phyloP scores from a whole-genome alignment of 2,329 filamentous ascomycete species.

The Fusarium drepaniforme region DNA sequence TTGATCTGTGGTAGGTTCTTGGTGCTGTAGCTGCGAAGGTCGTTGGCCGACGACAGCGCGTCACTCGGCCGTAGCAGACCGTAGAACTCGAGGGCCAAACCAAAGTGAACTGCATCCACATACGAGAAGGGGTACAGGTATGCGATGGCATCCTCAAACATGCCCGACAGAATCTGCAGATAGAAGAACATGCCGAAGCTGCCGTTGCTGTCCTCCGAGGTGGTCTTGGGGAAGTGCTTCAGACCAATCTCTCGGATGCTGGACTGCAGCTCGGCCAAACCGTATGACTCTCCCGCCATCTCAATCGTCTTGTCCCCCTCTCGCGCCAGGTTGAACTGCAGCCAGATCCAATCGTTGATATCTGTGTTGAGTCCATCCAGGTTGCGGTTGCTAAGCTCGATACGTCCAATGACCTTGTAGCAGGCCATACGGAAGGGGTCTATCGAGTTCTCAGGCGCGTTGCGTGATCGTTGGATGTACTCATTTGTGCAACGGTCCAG shows the following conservation, averaged over 20 bases:
- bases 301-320: slow-evolving; percentile 74
- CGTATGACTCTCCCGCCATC: slow-evolving; percentile 75
- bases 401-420: slow-evolving; percentile 95
- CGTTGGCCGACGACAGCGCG: slow-evolving; percentile 79
- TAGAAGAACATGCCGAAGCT: slow-evolving; percentile 94
- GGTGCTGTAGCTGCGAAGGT: slow-evolving; percentile 75
- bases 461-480: slow-evolving; percentile 86
- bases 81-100: slow-evolving; percentile 89
- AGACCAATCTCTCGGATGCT: slow-evolving; percentile 91
- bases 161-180: slow-evolving; percentile 87
- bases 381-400: slow-evolving; percentile 74
- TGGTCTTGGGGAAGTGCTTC: slow-evolving; percentile 88
- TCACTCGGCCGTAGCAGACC: slow-evolving; percentile 90
- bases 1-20: slow-evolving; percentile 85
- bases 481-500: slow-evolving; percentile 92
- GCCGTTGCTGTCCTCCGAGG: slow-evolving; percentile 79
- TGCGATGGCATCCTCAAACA: slow-evolving; percentile 93
- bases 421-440: slow-evolving; percentile 98
- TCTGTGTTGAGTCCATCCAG: slow-evolving; percentile 73
- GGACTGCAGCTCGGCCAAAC: slow-evolving; percentile 76
- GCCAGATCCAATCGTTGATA: slow-evolving; percentile 79
- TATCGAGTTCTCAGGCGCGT: slow-evolving; percentile 86
- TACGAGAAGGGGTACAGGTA: slow-evolving; percentile 95
- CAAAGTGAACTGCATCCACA: slow-evolving; percentile 94
- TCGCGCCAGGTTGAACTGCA: slow-evolving; percentile 77